phyloP scores from a whole-genome alignment of 73 alveolate genomes.

The Breviolum minutum region DNA sequence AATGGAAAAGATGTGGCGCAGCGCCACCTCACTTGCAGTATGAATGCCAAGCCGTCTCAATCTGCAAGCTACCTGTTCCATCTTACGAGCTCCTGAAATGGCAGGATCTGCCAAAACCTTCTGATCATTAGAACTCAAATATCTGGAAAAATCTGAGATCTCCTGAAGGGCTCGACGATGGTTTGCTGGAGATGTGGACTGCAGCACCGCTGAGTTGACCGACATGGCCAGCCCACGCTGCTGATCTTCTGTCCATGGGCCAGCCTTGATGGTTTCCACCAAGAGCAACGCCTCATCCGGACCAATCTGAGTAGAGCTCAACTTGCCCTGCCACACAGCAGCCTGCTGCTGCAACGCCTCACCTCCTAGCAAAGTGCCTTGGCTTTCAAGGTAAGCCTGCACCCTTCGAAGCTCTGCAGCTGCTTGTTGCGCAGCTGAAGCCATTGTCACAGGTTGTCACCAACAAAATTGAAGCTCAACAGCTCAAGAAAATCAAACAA shows the following conservation, averaged over 20 bases:
- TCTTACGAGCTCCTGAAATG: not conserved
- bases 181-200: not conserved
- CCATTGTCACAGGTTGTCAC: too few species aligned
- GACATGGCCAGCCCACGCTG: not conserved
- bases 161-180: not conserved
- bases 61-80: not conserved
- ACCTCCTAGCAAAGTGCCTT: too few species aligned
- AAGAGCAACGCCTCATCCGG: too few species aligned
- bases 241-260: not conserved
- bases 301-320: too few species aligned
- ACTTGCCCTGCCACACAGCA: too few species aligned
- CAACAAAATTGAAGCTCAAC: too few species aligned
- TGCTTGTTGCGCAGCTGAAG: too few species aligned
- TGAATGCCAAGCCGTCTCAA: not conserved
- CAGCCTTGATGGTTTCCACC: not conserved
- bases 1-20: not conserved
- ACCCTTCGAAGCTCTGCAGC: too few species aligned
- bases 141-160: not conserved
- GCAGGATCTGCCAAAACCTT: not conserved
- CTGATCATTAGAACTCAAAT: not conserved
- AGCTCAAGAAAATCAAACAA: too few species aligned
- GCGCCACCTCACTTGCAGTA: not conserved
- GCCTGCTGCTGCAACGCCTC: too few species aligned
- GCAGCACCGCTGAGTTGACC: not conserved
- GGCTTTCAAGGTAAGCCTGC: too few species aligned